Evolutionary conservation across 306 rosid genomes (phyloP), one percentile per base, ranked within the genome.

Genomic region (Carpinus viminea): DNA sequence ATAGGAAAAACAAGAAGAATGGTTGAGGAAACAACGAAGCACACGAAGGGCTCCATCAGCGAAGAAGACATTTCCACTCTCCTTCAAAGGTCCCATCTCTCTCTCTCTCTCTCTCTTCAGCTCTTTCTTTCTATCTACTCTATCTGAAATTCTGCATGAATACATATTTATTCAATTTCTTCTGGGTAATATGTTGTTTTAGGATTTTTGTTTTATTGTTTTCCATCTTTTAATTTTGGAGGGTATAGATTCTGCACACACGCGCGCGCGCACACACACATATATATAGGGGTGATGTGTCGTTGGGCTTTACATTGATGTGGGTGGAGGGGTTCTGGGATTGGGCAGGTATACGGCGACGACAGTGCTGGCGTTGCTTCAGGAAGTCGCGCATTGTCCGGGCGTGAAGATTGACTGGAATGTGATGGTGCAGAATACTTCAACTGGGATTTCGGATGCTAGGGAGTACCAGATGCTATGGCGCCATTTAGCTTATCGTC

Each of bases 381-480:
- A 86, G 41, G 99, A 96, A 75, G 84, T 96, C 68, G 79, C 92
- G 3, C 83, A 80, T 24, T 79, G 70, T 43, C 31, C 91, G 31
- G 78, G 79, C 0, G 20, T 34, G 43, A 91, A 91, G 81, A 89
- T 93, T 48, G 94, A 93, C 81, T 96, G 98, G 98, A 88, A 88
- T 73, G 89, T 76, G 55, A 70, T 96, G 85, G 93, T 90, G 21
- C 88, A 81, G 79, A 89, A 82, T 52, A 91, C 92, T 17, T 76
- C 94, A 0, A 90, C 98, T 70, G 98, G 97, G 48, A 96, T 96
- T 74, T 86, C 93, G 11, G 89, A 75, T 88, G 92, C 97, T 28
- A 83, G 92, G 68, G 99, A 96, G 74, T 91, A 85, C 79, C 99
- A 91, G 83, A 88, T 96, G 98, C 75, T 96, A 2, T 96, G 99